Evolutionary conservation across 495 filamentous ascomycete species (phyloP).

Genomic region (Penicillium canariense): DNA sequence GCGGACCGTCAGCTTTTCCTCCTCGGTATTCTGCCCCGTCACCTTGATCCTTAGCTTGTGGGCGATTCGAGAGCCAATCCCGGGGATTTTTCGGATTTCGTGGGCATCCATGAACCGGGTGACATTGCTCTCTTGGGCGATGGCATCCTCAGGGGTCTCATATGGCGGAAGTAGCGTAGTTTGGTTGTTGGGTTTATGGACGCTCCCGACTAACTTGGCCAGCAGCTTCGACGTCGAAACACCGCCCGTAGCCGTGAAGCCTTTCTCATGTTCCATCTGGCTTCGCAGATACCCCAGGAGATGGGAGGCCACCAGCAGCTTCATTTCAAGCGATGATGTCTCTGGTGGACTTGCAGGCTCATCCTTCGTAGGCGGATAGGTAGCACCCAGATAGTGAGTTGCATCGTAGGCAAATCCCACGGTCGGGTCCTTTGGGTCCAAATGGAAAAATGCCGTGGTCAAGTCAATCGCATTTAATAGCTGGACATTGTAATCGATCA

Average conservation of each 20-base stretch:
- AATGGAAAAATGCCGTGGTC: slow-evolving; percentile 70
- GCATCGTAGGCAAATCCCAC: slow-evolving; percentile 77
- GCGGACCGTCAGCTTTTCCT: slow-evolving; percentile 60
- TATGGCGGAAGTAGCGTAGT: slow-evolving; percentile 75
- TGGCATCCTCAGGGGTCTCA: slow-evolving; percentile 16
- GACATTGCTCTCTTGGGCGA: slow-evolving; percentile 48
- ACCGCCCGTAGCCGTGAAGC: slow-evolving; percentile 84
- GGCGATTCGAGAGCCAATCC: slow-evolving; percentile 78
- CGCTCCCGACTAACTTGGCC: slow-evolving; percentile 79
- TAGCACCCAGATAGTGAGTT: slow-evolving; percentile 55
- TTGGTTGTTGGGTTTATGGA: slow-evolving; percentile 82
- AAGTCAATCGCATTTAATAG: slow-evolving; percentile 67
- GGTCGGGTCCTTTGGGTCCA: slow-evolving; percentile 73
- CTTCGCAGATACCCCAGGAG: slow-evolving; percentile 68
- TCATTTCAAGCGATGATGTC: slow-evolving; percentile 38
- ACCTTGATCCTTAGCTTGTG: slow-evolving; percentile 65
- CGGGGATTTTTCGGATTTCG: slow-evolving; percentile 78
- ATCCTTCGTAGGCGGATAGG: slow-evolving; percentile 41
- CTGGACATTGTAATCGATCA: slow-evolving; percentile 73
- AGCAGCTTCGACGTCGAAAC: slow-evolving; percentile 82
- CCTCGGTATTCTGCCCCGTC: slow-evolving; percentile 41
- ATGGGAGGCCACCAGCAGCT: slow-evolving; percentile 69
- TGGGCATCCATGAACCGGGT: slow-evolving; percentile 69
- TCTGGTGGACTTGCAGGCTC: not conserved
- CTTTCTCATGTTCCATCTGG: slow-evolving; percentile 70